phyloP scores from a whole-genome alignment of 2,329 filamentous ascomycete species.

The Aspergillus ochraceus region DNA sequence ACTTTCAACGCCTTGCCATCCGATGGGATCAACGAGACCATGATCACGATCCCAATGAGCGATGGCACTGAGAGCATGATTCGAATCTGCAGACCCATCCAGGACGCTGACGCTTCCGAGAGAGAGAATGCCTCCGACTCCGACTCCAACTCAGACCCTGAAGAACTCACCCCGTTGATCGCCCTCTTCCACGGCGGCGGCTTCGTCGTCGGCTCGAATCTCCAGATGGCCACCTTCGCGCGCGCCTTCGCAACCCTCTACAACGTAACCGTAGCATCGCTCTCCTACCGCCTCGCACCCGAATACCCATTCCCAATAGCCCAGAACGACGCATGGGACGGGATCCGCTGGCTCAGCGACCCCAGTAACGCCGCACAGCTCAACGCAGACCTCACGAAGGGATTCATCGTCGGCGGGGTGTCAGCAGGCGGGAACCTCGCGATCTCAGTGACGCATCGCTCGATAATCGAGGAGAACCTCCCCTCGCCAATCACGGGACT shows the following conservation, averaged over 20 bases:
- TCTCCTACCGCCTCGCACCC: neutral
- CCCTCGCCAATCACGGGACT: neutral
- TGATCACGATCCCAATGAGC: neutral
- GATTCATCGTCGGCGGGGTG: neutral
- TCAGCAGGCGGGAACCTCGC: neutral
- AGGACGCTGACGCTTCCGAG: no score
- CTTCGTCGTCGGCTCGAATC: neutral
- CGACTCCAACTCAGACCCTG: neutral
- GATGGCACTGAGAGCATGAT: neutral
- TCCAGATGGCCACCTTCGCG: neutral
- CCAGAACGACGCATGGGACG: neutral
- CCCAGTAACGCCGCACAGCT: neutral
- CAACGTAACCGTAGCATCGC: neutral
- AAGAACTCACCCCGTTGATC: neutral
- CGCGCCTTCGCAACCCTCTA: neutral
- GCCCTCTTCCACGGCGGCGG: neutral
- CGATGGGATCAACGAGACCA: neutral
- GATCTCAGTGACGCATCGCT: neutral
- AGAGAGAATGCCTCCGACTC: neutral
- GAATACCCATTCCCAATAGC: neutral
- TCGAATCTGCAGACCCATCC: neutral
- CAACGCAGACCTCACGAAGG: neutral
- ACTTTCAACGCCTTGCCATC: neutral
- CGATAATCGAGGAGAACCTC: neutral
- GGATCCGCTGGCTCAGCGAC: neutral